Evolutionary conservation across 1,139 yeast genomes (phyloP).

Genomic region (Pichia sp.): DNA sequence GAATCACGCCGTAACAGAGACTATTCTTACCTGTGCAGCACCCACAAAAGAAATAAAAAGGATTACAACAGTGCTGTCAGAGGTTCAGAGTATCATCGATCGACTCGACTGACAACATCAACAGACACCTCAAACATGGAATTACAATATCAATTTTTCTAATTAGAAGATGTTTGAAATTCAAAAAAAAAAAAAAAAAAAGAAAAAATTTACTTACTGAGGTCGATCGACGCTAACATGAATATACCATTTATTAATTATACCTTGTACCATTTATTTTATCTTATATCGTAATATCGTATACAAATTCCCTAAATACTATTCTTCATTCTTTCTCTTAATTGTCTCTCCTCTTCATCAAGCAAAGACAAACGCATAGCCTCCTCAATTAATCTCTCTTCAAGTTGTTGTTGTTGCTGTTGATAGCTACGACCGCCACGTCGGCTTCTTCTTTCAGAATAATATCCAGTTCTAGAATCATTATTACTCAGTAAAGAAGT

Average conservation of each 20-base stretch:
- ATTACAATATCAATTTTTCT: too few relatives aligned
- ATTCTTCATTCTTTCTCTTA: constrained; percentile 3
- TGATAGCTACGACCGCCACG: constrained; percentile 5
- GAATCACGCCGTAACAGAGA: too few relatives aligned
- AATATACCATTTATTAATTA: background rate
- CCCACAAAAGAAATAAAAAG: too few relatives aligned
- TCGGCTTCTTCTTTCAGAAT: background rate
- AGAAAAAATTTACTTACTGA: background rate
- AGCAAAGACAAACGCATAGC: constrained; percentile 69
- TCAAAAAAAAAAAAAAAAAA: too few relatives aligned
- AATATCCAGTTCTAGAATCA: background rate
- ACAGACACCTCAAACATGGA: too few relatives aligned
- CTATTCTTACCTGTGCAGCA: too few relatives aligned
- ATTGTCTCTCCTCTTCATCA: constrained; percentile 39
- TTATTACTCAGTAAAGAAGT: constrained; percentile 53
- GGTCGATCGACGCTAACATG: background rate
- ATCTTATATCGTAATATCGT: background rate
- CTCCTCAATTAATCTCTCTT: constrained; percentile 77
- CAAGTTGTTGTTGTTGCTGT: constrained; percentile 33
- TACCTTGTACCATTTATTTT: background rate
- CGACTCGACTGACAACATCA: too few relatives aligned
- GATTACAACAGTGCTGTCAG: too few relatives aligned
- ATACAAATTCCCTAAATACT: background rate
- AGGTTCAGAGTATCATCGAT: too few relatives aligned
- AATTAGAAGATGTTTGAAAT: too few relatives aligned